Conservation (phyloP, 306 rosid species). For the Acacia melanoxylon region DNA sequence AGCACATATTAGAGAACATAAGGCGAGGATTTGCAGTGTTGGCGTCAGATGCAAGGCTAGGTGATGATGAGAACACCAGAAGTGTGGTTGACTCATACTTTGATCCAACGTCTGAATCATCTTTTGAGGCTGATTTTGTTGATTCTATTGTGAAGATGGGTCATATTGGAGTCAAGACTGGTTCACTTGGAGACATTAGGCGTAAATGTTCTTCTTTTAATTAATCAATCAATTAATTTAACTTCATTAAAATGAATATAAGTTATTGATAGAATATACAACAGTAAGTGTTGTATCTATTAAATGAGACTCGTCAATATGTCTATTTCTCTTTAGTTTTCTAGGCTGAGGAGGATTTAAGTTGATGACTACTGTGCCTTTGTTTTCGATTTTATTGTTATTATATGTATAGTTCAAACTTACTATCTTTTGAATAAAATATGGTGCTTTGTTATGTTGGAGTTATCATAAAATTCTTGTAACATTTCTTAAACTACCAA, state of each 20-base stretch:
- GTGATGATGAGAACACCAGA: conserved; percentile 54
- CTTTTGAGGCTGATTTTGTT: conserved; percentile 66
- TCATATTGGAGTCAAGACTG: conserved; percentile 75
- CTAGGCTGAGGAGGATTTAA: neutral
- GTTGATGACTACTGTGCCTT: neutral
- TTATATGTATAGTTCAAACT: neutral
- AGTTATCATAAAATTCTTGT: neutral
- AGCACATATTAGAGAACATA: conserved; percentile 60
- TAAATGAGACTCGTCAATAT: neutral
- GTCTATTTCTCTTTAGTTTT: neutral
- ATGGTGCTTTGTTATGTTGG: neutral
- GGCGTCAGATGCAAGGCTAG: conserved; percentile 81
- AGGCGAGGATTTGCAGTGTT: conserved; percentile 70
- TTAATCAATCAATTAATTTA: neutral
- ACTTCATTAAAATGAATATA: neutral
- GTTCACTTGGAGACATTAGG: conserved; percentile 57
- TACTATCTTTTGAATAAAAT: neutral
- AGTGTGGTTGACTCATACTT: conserved; percentile 59
- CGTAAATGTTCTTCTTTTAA: conserved; percentile 50
- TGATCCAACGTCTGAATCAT: conserved; percentile 55
- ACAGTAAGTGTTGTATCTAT: neutral
- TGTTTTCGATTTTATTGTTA: neutral
- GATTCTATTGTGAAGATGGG: conserved; percentile 74
- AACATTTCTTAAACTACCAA: neutral
- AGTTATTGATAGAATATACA: neutral